Evolutionary conservation across 2,329 filamentous ascomycete genomes (phyloP), one percentile per base, ranked within the genome.

Genomic region (Talaromyces rugulosus): DNA sequence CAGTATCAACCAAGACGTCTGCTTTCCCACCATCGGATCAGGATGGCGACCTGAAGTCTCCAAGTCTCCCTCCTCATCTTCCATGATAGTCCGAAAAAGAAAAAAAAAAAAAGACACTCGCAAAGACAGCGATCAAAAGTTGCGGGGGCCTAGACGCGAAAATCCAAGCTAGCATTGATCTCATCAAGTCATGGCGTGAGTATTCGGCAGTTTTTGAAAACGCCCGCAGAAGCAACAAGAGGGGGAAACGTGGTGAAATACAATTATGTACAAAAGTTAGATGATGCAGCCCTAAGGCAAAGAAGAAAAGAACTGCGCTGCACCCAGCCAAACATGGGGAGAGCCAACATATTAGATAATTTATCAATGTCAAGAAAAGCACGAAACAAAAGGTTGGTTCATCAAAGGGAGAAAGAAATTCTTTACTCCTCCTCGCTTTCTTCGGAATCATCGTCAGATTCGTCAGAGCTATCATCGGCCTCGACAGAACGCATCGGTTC

Each of bases 351-450:
- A 47, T 47, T 47, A 47, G 8, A 27, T 47, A 27, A 47, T 47
- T 16, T 47, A 27, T 47, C 44, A 27, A 27, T 47, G n/a, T 27
- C n/a, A 47, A 36, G 33, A 47, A 31, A 53, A n/a, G 50, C 50
- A n/a, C 28, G 50, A 53, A 53, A 53, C 18, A 31, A 53, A 53
- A 3, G n/a, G 23, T 28, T 28, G 56, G 23, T 31, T 33, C 3
- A n/a, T 4, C 12, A 31, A 53, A 4, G 50, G 7, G 3, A 53
- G 30, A 31, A 23, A 16, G 50, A 31, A 53, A n/a, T 31, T 18
- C 65, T 67, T 70, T 74, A 81, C 71, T 82, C 80, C 71, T 82
- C 80, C 65, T 81, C 79, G 66, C 81, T 80, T 63, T 79, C 81
- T 69, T 81, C 80, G 61, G 80, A 79, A 18, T 78, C 78, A 63